These are phyloP conservation scores for Saccharomycopsis schoenii DNA, from an alignment of 805 yeast genomes.

Conservation along the genomic window DNA sequence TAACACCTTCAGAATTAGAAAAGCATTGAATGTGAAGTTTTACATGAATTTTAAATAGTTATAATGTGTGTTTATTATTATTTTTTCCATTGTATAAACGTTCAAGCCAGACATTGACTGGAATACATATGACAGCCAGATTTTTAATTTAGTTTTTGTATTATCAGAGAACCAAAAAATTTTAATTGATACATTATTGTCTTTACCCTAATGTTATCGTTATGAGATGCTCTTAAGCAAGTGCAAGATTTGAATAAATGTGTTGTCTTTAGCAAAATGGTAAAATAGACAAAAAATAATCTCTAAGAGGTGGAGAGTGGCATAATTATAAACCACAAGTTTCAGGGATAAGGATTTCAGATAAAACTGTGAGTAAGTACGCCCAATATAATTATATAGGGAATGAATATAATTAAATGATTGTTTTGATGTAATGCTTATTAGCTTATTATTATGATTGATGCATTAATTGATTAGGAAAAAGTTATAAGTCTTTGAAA, in stretches of 20 bases:
- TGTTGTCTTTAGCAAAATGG: no score
- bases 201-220: no score
- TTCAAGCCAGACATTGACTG: not conserved
- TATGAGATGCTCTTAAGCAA: no score
- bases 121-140: not conserved
- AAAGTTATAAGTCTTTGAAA: constrained; percentile 16
- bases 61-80: not conserved
- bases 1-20: constrained; percentile 16
- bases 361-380: no score
- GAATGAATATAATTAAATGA: no score
- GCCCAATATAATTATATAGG: no score
- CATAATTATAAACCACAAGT: no score
- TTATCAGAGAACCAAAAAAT: not conserved
- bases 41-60: not conserved
- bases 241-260: no score
- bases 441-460: not conserved
- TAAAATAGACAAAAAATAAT: no score
- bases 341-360: no score
- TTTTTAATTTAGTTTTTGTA: not conserved
- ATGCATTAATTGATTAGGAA: not conserved
- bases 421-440: not conserved
- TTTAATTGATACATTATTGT: no score
- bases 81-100: not conserved
- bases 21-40: constrained; percentile 6
- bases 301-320: no score